Evolutionary conservation across 1,284 basidiomycete species (phyloP).

Genomic region (Trametes pubescens): DNA sequence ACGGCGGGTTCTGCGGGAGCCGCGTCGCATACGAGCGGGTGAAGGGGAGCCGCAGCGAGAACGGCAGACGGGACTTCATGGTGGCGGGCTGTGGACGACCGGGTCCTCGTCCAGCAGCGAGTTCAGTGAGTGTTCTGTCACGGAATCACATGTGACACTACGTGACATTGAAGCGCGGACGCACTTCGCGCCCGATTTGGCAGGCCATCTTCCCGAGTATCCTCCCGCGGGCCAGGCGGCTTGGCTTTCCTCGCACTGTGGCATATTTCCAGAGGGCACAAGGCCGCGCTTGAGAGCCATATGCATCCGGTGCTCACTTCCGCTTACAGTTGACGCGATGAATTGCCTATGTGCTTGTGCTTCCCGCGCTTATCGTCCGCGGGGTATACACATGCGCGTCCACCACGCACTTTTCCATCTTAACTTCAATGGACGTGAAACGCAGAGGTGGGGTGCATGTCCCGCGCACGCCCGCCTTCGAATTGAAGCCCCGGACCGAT

Average conservation of each 20-base stretch:
- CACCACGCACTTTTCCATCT: slow-evolving; percentile 15
- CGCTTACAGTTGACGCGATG: not conserved
- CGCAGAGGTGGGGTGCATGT: not conserved
- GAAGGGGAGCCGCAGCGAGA: slow-evolving; percentile 24
- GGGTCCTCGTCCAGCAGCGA: not conserved
- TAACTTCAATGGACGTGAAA: not conserved
- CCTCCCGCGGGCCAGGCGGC: too few relatives aligned
- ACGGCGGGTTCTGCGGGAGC: slow-evolving; percentile 61
- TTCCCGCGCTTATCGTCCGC: slow-evolving; percentile 8
- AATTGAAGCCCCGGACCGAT: not conserved
- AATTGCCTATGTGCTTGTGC: not conserved
- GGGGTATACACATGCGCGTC: slow-evolving; percentile 8
- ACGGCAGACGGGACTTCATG: slow-evolving; percentile 36
- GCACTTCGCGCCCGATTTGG: slow-evolving; percentile 9
- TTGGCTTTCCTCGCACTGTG: not conserved
- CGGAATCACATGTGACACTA: slow-evolving; percentile 9
- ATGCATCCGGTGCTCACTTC: not conserved
- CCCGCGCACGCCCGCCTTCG: not conserved
- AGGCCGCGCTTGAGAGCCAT: not conserved
- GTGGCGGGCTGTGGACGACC: slow-evolving; percentile 23
- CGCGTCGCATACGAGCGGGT: slow-evolving; percentile 52
- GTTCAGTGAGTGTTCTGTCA: not conserved
- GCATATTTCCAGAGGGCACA: not conserved
- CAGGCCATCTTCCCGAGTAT: slow-evolving; percentile 1
- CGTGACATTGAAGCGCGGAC: not conserved